Base-by-base conservation (phyloP, 2,329 filamentous ascomycete species). In the Aspergillus cejpii region DNA sequence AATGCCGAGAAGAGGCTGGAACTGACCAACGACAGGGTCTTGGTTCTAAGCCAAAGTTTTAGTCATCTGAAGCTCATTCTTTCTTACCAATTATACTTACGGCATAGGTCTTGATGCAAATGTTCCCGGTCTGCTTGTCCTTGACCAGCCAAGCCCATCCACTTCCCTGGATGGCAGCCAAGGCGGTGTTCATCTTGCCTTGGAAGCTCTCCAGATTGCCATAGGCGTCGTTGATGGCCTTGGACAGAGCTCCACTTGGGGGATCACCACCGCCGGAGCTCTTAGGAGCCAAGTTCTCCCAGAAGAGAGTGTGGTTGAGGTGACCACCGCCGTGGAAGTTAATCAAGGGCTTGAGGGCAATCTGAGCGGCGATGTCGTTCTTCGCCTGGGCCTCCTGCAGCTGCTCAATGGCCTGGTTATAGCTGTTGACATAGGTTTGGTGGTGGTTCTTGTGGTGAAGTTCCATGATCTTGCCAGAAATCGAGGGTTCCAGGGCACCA, bases 391-490 rank as follows among this genome's bases (percentile, higher is more conserved):
- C 78, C 53, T 80, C 76, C 47, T 76, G 74, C 52, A 86, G 72
- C 64, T 90, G 81, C 69, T 89, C 82, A 55, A 81, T 73, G 46
- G 87, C 84, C 49, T 83, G 77, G 75, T 95, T 95, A 75, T 87
- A 86, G 67, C 84, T 85, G 70, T 83, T 92, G 59, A 95, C 87
- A 68, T 95, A 95, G 62, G 89, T 90, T 71, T 91, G 83, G 76
- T 95, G 90, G 78, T 95, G 89, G 72, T 89, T 91, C 73, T 80
- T 83, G 80, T 95, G 86, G 77, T 95, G 90, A 37, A 94, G 80
- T 74, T 94, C 87, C 90, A 95, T 95, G 75, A 95, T 95, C 73
- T 92, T 81, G 67, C 85, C 85, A 39, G 85, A 90, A 74, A 95
- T 78, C 64, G 77, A 69, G 56, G 79, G 80, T 74, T 98, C 92